phyloP scores from a whole-genome alignment of 257 asterid species.

The Ligustrum vulgare region DNA sequence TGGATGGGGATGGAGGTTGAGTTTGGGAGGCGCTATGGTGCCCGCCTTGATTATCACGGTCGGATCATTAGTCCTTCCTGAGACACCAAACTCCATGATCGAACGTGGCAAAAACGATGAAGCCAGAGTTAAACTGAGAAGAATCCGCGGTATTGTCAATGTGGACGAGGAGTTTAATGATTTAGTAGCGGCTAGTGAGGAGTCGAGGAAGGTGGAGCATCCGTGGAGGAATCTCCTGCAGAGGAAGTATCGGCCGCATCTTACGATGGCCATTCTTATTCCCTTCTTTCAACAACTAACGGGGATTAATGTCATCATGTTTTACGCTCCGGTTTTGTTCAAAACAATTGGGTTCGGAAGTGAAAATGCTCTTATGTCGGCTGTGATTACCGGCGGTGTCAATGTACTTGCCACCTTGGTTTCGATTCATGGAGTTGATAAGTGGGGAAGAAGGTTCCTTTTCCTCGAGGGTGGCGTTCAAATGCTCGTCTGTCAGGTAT shows the following conservation, averaged over 20 bases:
- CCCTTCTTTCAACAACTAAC: slow-evolving; percentile 83
- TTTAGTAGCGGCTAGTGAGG: slow-evolving; percentile 68
- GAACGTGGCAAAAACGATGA: slow-evolving; percentile 59
- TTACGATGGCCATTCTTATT: slow-evolving; percentile 69
- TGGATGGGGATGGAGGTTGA: slow-evolving; percentile 76
- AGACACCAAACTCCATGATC: slow-evolving; percentile 80
- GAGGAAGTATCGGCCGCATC: slow-evolving; percentile 73
- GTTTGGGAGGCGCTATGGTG: slow-evolving; percentile 85
- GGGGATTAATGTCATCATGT: slow-evolving; percentile 77
- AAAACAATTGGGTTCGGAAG: slow-evolving; percentile 63
- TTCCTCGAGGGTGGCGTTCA: slow-evolving; percentile 70
- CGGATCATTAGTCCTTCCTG: slow-evolving; percentile 79
- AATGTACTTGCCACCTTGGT: slow-evolving; percentile 51
- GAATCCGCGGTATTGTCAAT: slow-evolving; percentile 52
- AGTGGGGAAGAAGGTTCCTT: slow-evolving; percentile 71
- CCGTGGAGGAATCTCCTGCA: slow-evolving; percentile 71
- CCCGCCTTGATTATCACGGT: slow-evolving; percentile 69
- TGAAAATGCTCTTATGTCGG: slow-evolving; percentile 62
- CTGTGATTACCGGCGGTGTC: slow-evolving; percentile 63
- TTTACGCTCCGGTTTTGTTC: slow-evolving; percentile 81
- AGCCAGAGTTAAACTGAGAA: slow-evolving; percentile 46
- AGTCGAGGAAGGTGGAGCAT: slow-evolving; percentile 52
- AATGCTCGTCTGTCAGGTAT: slow-evolving; percentile 72
- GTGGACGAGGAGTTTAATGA: slow-evolving; percentile 77
- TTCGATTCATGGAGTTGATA: slow-evolving; percentile 69